Conservation (phyloP, 306 rosid species). For the Vigna radiata region DNA sequence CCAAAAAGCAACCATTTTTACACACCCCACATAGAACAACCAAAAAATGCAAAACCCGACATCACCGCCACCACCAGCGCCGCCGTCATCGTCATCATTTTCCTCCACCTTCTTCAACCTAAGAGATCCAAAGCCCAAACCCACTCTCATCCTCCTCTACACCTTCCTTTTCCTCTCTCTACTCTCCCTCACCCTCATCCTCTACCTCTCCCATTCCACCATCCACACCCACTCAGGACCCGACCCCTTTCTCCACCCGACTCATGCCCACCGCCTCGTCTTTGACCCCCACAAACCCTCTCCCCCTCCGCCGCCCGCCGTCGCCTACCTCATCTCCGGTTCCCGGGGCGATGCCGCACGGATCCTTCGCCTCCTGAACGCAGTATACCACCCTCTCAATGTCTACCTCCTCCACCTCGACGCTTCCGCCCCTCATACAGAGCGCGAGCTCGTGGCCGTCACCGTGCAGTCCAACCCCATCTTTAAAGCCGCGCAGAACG, state of each 20-base stretch:
- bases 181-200: constrained; percentile 52
- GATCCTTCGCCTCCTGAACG: constrained; percentile 66
- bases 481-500: constrained; percentile 85
- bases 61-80: background rate
- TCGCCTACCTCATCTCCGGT: constrained; percentile 80
- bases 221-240: constrained; percentile 48
- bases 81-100: background rate
- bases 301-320: constrained; percentile 65
- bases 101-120: background rate
- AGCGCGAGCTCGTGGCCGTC: constrained; percentile 73
- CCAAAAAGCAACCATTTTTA: background rate
- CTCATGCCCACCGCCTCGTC: constrained; percentile 59
- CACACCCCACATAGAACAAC: background rate
- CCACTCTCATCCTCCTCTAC: constrained; percentile 60
- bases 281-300: constrained; percentile 44
- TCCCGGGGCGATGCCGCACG: constrained; percentile 65
- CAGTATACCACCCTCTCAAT: constrained; percentile 77
- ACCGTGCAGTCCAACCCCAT: constrained; percentile 62
- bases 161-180: constrained; percentile 60
- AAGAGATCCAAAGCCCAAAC: constrained; percentile 40
- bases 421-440: constrained; percentile 65
- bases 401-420: constrained; percentile 88
- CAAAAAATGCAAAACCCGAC: background rate
- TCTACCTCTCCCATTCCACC: constrained; percentile 36
- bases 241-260: constrained; percentile 76